A percentile compares a stretch with the other conserved stretches of the same genome.
Conservation (phyloP, 1,284 basidiomycete genomes). For the Malassezia obtusa region DNA sequence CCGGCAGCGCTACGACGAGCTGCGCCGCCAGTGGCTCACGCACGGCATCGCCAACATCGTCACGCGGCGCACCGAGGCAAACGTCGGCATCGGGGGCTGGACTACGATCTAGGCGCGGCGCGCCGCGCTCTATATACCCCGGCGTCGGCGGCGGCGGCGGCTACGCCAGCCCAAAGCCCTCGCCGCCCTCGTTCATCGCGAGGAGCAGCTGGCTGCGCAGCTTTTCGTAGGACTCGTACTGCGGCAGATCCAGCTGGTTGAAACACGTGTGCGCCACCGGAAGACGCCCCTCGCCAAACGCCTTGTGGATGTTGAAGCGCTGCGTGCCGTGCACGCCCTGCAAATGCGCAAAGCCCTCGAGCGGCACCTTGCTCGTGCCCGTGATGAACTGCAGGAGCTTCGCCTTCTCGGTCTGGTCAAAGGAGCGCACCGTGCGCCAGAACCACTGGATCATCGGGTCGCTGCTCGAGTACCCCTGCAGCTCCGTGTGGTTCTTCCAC, state of each 20-base stretch:
- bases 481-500: constrained; percentile 88
- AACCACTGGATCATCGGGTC: constrained; percentile 97
- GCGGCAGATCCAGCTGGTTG: constrained; percentile 49
- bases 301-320: constrained; percentile 89
- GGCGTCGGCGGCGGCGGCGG: neutral
- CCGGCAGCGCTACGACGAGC: constrained; percentile 76
- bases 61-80: constrained; percentile 68
- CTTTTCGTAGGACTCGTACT: constrained; percentile 45
- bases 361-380: constrained; percentile 77
- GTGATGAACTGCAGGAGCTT: constrained; percentile 85
- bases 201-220: constrained; percentile 24
- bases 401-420: constrained; percentile 89
- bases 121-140: neutral
- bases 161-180: constrained; percentile 47
- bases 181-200: constrained; percentile 46
- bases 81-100: constrained; percentile 82
- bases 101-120: constrained; percentile 58
- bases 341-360: constrained; percentile 81
- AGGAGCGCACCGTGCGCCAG: constrained; percentile 96
- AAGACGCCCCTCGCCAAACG: constrained; percentile 75
- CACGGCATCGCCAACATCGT: constrained; percentile 84
- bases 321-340: constrained; percentile 91
- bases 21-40: constrained; percentile 76
- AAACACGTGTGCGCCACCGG: constrained; percentile 80
- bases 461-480: constrained; percentile 62